Conservation (phyloP, 148 eudicot species). For the Bassia scoparia region DNA sequence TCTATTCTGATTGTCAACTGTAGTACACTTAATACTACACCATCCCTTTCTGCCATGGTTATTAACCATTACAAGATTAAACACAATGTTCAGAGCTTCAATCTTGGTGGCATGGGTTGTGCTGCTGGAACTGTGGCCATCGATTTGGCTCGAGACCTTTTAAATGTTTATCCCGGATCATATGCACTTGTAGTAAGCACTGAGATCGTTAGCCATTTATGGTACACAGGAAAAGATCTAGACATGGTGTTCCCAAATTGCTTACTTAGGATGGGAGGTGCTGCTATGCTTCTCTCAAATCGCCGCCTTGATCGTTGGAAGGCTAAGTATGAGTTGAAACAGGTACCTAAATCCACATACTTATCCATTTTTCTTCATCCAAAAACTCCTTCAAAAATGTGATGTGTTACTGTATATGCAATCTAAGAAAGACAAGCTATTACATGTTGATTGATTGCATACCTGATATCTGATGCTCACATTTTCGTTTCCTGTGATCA, state of each 20-base stretch:
- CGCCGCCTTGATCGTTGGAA: conserved; percentile 43
- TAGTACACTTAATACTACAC: conserved; percentile 63
- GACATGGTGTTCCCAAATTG: conserved; percentile 75
- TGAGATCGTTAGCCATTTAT: conserved; percentile 46
- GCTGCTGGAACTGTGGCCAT: conserved; percentile 63
- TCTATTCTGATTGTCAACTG: conserved; percentile 64
- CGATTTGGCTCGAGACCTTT: conserved; percentile 59
- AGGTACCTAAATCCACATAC: conserved; percentile 32
- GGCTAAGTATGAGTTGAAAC: conserved; percentile 71
- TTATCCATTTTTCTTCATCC: too few species aligned
- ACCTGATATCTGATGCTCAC: too few species aligned
- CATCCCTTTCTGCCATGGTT: conserved; percentile 75
- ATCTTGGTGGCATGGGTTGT: conserved; percentile 88
- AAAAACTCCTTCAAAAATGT: too few species aligned
- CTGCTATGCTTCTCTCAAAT: conserved; percentile 68
- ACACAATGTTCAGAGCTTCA: conserved; percentile 53
- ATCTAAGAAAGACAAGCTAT: too few species aligned
- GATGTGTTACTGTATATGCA: too few species aligned
- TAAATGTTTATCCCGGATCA: conserved; percentile 44
- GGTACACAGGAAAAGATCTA: conserved; percentile 62
- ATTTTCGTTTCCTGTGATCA: too few species aligned
- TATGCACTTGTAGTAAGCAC: conserved; percentile 73
- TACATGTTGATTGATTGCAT: too few species aligned
- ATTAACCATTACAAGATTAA: conserved; percentile 75
- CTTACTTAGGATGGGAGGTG: conserved; percentile 68